phyloP scores from a whole-genome alignment of 2,329 filamentous ascomycete species.

The Rutstroemia sydowiana region DNA sequence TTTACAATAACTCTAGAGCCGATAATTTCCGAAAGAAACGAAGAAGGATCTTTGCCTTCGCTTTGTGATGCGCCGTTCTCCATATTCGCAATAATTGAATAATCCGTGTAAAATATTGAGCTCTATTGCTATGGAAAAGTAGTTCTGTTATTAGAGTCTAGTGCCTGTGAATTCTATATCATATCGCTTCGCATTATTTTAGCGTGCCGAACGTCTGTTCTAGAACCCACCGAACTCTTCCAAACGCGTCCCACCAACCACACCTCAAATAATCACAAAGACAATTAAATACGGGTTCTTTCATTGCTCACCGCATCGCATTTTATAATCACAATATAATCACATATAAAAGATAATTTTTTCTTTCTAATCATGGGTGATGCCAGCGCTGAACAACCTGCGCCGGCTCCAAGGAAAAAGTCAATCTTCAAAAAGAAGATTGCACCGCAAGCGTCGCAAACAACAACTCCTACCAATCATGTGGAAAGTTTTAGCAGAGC shows the following conservation, averaged over 20 bases:
- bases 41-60: constrained; percentile 86
- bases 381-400: neutral
- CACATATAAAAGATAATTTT: neutral
- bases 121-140: neutral
- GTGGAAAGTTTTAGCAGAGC: constrained; percentile 42
- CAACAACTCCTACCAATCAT: constrained; percentile 29
- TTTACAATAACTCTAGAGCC: constrained; percentile 92
- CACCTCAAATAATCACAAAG: neutral
- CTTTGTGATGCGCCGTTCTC: constrained; percentile 60
- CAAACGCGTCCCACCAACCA: neutral
- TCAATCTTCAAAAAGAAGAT: constrained; percentile 46
- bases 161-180: neutral
- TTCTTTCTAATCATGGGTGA: constrained; percentile 7
- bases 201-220: no score
- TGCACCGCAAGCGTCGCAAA: constrained; percentile 34
- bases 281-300: no score
- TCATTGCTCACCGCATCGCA: neutral
- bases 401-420: constrained; percentile 20
- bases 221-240: neutral
- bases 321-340: neutral
- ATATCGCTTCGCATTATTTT: no score
- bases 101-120: neutral
- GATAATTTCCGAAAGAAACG: constrained; percentile 90
- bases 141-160: neutral
- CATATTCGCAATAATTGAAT: constrained; percentile 41